phyloP scores from a whole-genome alignment of 768 basidiomycete species.

The Mycena kentingensis region DNA sequence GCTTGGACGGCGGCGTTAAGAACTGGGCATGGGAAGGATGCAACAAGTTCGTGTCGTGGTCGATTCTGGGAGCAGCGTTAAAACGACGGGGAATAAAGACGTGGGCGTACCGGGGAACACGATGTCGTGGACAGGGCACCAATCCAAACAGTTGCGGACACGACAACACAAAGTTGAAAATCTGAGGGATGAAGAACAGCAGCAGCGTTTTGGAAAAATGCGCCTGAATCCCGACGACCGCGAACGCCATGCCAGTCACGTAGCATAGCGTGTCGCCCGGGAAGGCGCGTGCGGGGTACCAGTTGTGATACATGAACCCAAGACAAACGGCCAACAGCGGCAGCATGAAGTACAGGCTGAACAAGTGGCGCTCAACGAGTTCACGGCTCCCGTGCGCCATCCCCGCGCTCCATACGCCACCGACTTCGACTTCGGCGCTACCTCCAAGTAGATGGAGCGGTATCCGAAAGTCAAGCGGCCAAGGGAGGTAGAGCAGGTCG shows the following conservation, averaged over 20 bases:
- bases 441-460: slow-evolving; percentile 71
- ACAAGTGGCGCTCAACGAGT: slow-evolving; percentile 89
- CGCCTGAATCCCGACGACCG: slow-evolving; percentile 94
- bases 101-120: slow-evolving; percentile 77
- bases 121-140: slow-evolving; percentile 91
- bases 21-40: slow-evolving; percentile 74
- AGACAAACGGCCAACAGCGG: slow-evolving; percentile 89
- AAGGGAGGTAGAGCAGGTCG: slow-evolving; percentile 92
- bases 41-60: slow-evolving; percentile 72
- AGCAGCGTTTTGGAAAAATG: slow-evolving; percentile 97
- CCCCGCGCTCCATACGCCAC: slow-evolving; percentile 80
- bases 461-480: slow-evolving; percentile 73
- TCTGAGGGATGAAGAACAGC: slow-evolving; percentile 96
- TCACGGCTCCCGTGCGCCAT: slow-evolving; percentile 85
- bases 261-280: slow-evolving; percentile 98
- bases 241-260: slow-evolving; percentile 97
- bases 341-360: slow-evolving; percentile 96
- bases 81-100: neutral
- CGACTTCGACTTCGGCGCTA: slow-evolving; percentile 67
- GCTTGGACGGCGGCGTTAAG: slow-evolving; percentile 52
- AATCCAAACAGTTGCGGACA: slow-evolving; percentile 94
- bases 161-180: slow-evolving; percentile 95
- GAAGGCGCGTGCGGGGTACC: slow-evolving; percentile 96
- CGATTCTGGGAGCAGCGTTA: slow-evolving; percentile 54
- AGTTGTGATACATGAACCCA: slow-evolving; percentile 94